Conservation (phyloP, 208 protist species). For the Wallacemonas sp. region DNA sequence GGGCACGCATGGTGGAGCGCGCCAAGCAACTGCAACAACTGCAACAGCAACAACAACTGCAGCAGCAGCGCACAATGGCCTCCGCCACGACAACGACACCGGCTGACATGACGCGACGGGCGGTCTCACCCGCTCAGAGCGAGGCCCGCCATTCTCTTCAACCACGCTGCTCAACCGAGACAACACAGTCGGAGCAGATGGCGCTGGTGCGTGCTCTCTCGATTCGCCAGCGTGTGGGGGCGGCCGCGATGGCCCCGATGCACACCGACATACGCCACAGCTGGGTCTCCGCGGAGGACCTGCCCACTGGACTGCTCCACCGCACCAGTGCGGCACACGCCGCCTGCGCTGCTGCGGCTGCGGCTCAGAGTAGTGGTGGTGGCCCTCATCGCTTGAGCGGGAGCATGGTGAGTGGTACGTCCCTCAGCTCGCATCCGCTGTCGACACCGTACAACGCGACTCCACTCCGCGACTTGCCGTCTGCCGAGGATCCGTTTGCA, state of each 20-base stretch:
- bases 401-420: neutral
- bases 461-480: neutral
- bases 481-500: slow-evolving; percentile 5
- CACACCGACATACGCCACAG: neutral
- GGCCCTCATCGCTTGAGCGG: neutral
- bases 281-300: neutral
- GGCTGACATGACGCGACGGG: too few species aligned
- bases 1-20: neutral
- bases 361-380: neutral
- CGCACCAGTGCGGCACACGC: neutral
- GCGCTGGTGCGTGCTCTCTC: slow-evolving; percentile 13
- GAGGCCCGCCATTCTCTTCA: too few species aligned
- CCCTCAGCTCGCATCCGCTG: neutral
- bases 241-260: neutral
- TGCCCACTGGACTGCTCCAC: neutral
- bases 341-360: neutral
- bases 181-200: neutral
- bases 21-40: too few species aligned
- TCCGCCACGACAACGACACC: too few species aligned
- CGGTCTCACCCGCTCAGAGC: too few species aligned
- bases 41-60: neutral
- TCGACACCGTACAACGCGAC: neutral
- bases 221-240: slow-evolving; percentile 11
- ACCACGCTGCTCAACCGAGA: neutral
- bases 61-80: neutral